These are phyloP conservation scores for Cryphonectria radicalis DNA, from an alignment of 2,329 filamentous ascomycete species.

Conservation along the genomic window DNA sequence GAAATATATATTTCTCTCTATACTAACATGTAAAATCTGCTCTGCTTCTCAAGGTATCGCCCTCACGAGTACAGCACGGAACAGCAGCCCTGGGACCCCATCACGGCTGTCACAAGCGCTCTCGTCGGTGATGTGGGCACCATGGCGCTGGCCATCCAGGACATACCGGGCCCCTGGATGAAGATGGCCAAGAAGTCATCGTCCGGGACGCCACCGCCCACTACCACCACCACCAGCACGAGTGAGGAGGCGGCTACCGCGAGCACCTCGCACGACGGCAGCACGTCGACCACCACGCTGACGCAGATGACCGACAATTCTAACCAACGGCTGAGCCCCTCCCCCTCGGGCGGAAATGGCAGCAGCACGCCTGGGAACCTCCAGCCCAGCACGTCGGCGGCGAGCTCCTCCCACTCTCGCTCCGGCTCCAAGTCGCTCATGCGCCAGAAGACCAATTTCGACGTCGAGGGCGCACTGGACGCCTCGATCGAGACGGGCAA, in stretches of 20 bases:
- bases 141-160: conserved; percentile 81
- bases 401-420: not conserved
- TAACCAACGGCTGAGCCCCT: not conserved
- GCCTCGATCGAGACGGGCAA: conserved; percentile 61
- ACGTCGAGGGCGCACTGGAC: conserved; percentile 26
- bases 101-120: conserved; percentile 76
- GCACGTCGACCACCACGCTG: conserved; percentile 15
- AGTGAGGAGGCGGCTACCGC: conserved; percentile 19
- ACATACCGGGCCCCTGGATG: conserved; percentile 66
- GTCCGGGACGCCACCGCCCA: not conserved
- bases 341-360: not conserved
- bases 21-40: not conserved
- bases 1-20: not conserved
- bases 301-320: conserved; percentile 22
- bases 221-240: not conserved
- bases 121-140: conserved; percentile 81
- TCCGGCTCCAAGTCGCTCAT: not conserved
- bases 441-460: conserved; percentile 8
- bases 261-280: conserved; percentile 11
- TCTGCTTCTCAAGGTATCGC: conserved; percentile 47
- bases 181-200: conserved; percentile 38
- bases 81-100: conserved; percentile 77
- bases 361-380: not conserved
- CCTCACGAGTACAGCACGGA: conserved; percentile 74
- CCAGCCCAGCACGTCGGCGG: not conserved